Evolutionary conservation across 768 basidiomycete genomes (phyloP), one percentile per base, ranked within the genome.

Genomic region (Gelatoporia subvermispora): DNA sequence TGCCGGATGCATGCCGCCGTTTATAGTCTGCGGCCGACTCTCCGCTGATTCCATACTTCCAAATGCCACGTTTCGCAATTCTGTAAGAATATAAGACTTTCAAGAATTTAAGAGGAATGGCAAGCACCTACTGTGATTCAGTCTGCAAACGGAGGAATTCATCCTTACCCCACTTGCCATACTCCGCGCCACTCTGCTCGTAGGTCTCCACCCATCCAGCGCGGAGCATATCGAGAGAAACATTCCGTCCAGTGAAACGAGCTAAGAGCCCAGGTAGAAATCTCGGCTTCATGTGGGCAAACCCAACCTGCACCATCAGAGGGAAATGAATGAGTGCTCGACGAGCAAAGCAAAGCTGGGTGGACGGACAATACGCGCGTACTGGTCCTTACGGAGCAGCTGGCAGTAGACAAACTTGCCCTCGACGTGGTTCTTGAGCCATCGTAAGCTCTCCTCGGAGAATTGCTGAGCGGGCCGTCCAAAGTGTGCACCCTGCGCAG

Each of bases 1-100:
- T 43, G 11, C 36, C 41, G 0, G 37, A 25, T 9, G 77, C 75
- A 56, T 82, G 65, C 31, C 88, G 74, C 28, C 79, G 80, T 68
- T 96, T 94, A 65, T 88, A 94, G 42, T 86, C 83, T 0, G 82
- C 77, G 0, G 93, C 93, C 8, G 78, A 80, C 55, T 94, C 93
- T 13, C 69, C 69, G 4, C 53, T 56, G 0, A 56, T 58, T 1
- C 81, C 81, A 3, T 75, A 53, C 22, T 66, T 70, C 92, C 92
- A 95, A 75, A 93, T 86, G 0, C 93, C 93, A 50, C 72, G 69
- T 44, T 75, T 77, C 24, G 77, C 76, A 31, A 66, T 62, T 57
- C 89, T 93, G 49, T 3, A 37, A 38, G 23, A 35, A 38, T 34
- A 9, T 20, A 24, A 17, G 44, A 18, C 15, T 25, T 4, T 8